Conservation (phyloP, 1,139 yeast species). For the Nakaseomyces sp. region DNA sequence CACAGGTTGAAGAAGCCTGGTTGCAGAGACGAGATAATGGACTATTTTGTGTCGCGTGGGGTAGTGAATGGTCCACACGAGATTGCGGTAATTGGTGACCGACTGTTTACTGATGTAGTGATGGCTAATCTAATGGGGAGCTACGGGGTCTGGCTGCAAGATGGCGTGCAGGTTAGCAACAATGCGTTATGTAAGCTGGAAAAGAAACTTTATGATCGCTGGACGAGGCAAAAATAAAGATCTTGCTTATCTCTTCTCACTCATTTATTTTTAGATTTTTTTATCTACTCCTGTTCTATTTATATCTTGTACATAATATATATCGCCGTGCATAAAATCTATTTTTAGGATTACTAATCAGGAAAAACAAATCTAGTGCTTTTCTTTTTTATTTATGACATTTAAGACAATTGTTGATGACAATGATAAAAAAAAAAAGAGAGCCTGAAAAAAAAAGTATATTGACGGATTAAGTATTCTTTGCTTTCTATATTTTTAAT, state of each 20-base stretch:
- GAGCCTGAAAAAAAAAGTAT: too few species aligned
- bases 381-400: too few species aligned
- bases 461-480: too few species aligned
- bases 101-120: conserved; percentile 80
- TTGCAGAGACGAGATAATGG: conserved; percentile 61
- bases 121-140: conserved; percentile 95
- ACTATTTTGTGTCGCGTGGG: conserved; percentile 43
- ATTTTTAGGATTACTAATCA: too few species aligned
- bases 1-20: conserved; percentile 88
- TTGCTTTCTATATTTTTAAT: too few species aligned
- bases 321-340: too few species aligned
- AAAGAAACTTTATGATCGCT: conserved; percentile 14
- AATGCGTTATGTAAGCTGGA: conserved; percentile 22
- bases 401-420: too few species aligned
- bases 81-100: conserved; percentile 80
- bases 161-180: conserved; percentile 46
- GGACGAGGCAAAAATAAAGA: background rate
- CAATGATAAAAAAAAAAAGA: too few species aligned
- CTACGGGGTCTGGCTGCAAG: conserved; percentile 71
- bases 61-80: conserved; percentile 47
- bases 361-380: too few species aligned
- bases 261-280: too few species aligned
- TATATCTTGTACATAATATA: too few species aligned
- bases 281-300: too few species aligned
- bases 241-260: background rate